These are phyloP conservation scores for Trypanosoma caninum DNA, from an alignment of 208 protist genomes.

Conservation along the genomic window DNA sequence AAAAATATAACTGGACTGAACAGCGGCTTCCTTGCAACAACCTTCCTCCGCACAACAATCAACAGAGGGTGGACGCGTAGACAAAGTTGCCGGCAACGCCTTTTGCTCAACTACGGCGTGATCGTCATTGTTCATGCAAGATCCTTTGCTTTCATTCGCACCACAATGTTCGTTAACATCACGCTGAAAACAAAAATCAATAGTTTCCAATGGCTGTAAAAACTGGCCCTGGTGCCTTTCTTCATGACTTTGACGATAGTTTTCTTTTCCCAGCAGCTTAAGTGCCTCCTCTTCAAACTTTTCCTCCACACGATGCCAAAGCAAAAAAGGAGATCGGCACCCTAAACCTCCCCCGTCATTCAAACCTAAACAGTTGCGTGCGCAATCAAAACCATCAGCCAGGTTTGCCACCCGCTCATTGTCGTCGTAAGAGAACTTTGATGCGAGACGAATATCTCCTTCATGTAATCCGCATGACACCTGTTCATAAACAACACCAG, in stretches of 20 bases:
- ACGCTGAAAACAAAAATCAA: background rate
- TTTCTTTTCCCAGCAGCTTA: background rate
- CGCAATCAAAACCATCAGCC: background rate
- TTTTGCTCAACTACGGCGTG: background rate
- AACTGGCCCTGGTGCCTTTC: background rate
- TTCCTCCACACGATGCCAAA: constrained; percentile 7
- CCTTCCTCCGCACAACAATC: background rate
- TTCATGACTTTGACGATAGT: background rate
- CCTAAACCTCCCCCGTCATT: background rate
- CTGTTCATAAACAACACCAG: constrained; percentile 2
- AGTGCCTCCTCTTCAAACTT: background rate
- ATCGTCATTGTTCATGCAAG: background rate
- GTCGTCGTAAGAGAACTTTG: background rate
- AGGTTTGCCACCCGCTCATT: too few species aligned
- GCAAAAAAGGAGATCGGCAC: background rate
- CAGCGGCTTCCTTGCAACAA: background rate
- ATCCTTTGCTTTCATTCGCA: too few species aligned
- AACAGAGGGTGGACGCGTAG: constrained; percentile 8
- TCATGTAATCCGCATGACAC: background rate
- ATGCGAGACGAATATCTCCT: background rate
- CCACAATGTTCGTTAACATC: background rate
- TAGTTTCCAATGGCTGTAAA: background rate
- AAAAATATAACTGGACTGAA: background rate
- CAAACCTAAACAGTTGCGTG: background rate
- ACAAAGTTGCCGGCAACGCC: background rate